These are phyloP conservation scores for Aspergillus oerlinghausenensis DNA, from an alignment of 2,329 filamentous ascomycete genomes.

Conservation along the genomic window DNA sequence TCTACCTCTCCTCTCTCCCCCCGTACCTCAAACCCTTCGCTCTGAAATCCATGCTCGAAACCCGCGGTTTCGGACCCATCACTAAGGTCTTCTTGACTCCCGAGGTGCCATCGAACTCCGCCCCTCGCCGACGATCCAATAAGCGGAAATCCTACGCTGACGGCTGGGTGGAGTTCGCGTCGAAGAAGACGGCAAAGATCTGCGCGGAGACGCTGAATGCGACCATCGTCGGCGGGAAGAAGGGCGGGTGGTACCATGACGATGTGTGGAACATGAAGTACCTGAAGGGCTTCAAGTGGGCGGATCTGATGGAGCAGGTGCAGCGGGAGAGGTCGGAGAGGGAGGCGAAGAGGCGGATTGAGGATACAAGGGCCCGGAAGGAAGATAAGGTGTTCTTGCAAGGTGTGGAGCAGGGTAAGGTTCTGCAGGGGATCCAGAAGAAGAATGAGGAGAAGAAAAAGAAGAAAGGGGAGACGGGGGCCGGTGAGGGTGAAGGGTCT, in stretches of 20 bases:
- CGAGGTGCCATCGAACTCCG: constrained; percentile 22
- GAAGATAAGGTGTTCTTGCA: constrained; percentile 43
- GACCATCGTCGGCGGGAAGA: constrained; percentile 39
- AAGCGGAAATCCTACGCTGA: constrained; percentile 43
- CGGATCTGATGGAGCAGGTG: constrained; percentile 43
- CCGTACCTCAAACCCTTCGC: constrained; percentile 46
- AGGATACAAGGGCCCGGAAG: constrained; percentile 38
- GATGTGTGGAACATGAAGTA: constrained; percentile 47
- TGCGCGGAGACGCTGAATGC: constrained; percentile 45
- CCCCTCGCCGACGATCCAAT: constrained; percentile 27
- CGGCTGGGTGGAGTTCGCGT: constrained; percentile 46
- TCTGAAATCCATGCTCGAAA: constrained; percentile 38
- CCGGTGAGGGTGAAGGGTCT: constrained; percentile 9
- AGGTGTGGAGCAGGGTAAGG: constrained; percentile 39
- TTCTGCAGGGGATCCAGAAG: constrained; percentile 41
- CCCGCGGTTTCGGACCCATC: constrained; percentile 40
- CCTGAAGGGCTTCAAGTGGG: constrained; percentile 40
- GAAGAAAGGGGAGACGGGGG: constrained; percentile 17
- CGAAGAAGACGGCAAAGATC: constrained; percentile 42
- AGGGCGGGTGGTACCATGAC: constrained; percentile 44
- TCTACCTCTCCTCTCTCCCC: constrained; percentile 44
- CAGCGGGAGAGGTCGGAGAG: constrained; percentile 39
- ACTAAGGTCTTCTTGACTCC: constrained; percentile 43
- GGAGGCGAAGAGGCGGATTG: constrained; percentile 39
- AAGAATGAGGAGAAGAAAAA: constrained; percentile 41